Evolutionary conservation across 2,329 filamentous ascomycete genomes (phyloP).

Genomic region (Exserohilum rostratum): DNA sequence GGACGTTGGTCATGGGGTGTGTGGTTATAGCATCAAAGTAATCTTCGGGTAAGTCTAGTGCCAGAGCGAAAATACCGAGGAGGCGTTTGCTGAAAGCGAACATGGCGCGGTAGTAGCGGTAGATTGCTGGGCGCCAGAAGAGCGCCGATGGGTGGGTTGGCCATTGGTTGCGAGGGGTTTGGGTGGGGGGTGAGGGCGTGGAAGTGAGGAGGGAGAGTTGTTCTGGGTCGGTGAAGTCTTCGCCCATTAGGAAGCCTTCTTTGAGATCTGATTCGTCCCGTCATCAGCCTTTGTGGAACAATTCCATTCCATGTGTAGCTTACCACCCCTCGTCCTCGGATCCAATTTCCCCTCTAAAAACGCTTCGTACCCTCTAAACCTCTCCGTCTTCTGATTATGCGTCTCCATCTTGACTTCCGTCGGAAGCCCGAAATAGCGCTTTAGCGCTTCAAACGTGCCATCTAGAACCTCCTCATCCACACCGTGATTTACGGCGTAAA

Average conservation of each 20-base stretch:
- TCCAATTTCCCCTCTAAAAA: slow-evolving; percentile 47
- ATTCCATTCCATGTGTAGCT: background rate
- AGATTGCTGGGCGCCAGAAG: slow-evolving; percentile 41
- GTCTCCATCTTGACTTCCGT: slow-evolving; percentile 46
- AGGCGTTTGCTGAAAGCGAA: slow-evolving; percentile 41
- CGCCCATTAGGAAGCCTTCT: slow-evolving; percentile 46
- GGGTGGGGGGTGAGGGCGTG: slow-evolving; percentile 16
- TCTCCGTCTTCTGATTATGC: slow-evolving; percentile 44
- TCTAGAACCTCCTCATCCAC: slow-evolving; percentile 35
- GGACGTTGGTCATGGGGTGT: slow-evolving; percentile 52
- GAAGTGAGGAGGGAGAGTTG: slow-evolving; percentile 32
- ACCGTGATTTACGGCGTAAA: slow-evolving; percentile 42
- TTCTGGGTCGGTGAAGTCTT: slow-evolving; percentile 43
- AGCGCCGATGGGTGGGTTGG: slow-evolving; percentile 32
- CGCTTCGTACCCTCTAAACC: slow-evolving; percentile 46
- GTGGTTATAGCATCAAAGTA: slow-evolving; percentile 48
- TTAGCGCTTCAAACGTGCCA: slow-evolving; percentile 37
- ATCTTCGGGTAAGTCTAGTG: slow-evolving; percentile 49
- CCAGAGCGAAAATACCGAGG: slow-evolving; percentile 47
- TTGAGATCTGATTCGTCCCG: slow-evolving; percentile 45
- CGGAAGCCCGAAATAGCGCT: slow-evolving; percentile 40
- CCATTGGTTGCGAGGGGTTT: slow-evolving; percentile 39
- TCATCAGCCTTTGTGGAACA: too few relatives aligned
- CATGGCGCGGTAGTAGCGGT: slow-evolving; percentile 42
- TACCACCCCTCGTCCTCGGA: slow-evolving; percentile 43